These are phyloP conservation scores for Actinomucor elegans DNA, from an alignment of 371 early-diverging fungal genomes.

Conservation along the genomic window DNA sequence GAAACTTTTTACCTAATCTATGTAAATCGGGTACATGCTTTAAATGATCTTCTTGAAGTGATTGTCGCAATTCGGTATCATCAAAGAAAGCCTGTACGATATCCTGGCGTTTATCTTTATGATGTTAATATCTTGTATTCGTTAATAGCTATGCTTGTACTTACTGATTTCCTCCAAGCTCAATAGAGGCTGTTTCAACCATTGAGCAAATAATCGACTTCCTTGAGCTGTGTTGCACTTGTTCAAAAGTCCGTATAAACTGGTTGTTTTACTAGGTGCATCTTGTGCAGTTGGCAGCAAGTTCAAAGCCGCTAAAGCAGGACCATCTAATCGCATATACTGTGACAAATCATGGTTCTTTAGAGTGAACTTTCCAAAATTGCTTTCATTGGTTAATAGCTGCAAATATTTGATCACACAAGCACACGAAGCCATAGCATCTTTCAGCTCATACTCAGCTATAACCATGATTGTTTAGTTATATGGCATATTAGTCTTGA, in stretches of 20 bases:
- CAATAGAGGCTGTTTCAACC: slow-evolving; percentile 94
- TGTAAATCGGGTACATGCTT: slow-evolving; percentile 87
- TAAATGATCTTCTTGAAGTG: slow-evolving; percentile 74
- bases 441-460: slow-evolving; percentile 82
- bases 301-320: slow-evolving; percentile 88
- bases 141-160: not conserved
- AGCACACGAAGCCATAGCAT: slow-evolving; percentile 77
- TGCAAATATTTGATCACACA: slow-evolving; percentile 78
- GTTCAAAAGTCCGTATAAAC: slow-evolving; percentile 85
- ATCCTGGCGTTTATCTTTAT: slow-evolving; percentile 69
- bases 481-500: not conserved
- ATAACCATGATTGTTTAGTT: not conserved
- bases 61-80: slow-evolving; percentile 70
- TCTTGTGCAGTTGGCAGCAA: slow-evolving; percentile 80
- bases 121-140: not conserved
- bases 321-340: slow-evolving; percentile 90
- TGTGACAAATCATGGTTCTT: slow-evolving; percentile 78
- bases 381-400: slow-evolving; percentile 73
- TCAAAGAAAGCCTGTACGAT: slow-evolving; percentile 77
- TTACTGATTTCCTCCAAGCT: slow-evolving; percentile 69
- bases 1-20: slow-evolving; percentile 82
- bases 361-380: slow-evolving; percentile 73
- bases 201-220: slow-evolving; percentile 81
- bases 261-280: slow-evolving; percentile 78
- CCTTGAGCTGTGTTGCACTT: slow-evolving; percentile 93